Conservation (phyloP, 768 basidiomycete genomes). For the Amanita subjunquillea region DNA sequence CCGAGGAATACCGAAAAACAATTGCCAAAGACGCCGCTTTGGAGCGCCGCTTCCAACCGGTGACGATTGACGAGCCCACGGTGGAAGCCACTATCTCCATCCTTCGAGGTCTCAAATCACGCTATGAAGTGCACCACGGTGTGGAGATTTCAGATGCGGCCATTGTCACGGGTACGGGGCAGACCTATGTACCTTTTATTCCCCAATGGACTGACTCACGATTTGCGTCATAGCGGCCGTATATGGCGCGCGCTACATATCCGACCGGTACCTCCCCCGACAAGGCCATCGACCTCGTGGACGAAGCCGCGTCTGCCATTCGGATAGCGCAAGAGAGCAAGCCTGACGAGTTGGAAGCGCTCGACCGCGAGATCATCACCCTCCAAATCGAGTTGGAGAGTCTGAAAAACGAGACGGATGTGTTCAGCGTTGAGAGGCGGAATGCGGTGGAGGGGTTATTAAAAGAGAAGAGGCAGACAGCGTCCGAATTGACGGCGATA, state of each 20-base stretch:
- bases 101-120: constrained; percentile 72
- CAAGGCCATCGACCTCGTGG: constrained; percentile 86
- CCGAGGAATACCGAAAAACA: constrained; percentile 85
- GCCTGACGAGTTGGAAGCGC: constrained; percentile 72
- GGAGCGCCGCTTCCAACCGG: constrained; percentile 85
- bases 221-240: constrained; percentile 49
- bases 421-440: constrained; percentile 70
- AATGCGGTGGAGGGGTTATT: constrained; percentile 57
- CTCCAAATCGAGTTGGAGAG: constrained; percentile 86
- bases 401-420: constrained; percentile 80
- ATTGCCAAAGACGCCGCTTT: constrained; percentile 90
- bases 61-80: constrained; percentile 80
- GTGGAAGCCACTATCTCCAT: constrained; percentile 82
- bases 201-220: background rate
- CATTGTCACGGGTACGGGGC: constrained; percentile 62
- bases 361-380: constrained; percentile 79
- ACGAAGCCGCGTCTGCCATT: constrained; percentile 84
- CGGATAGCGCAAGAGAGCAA: constrained; percentile 85
- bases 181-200: background rate
- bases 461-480: constrained; percentile 49
- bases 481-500: constrained; percentile 44
- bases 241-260: constrained; percentile 77
- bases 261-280: constrained; percentile 86
- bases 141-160: constrained; percentile 87
- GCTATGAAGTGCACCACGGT: constrained; percentile 89